phyloP scores from a whole-genome alignment of 148 eudicot species.

The Arctostaphylos glauca region DNA sequence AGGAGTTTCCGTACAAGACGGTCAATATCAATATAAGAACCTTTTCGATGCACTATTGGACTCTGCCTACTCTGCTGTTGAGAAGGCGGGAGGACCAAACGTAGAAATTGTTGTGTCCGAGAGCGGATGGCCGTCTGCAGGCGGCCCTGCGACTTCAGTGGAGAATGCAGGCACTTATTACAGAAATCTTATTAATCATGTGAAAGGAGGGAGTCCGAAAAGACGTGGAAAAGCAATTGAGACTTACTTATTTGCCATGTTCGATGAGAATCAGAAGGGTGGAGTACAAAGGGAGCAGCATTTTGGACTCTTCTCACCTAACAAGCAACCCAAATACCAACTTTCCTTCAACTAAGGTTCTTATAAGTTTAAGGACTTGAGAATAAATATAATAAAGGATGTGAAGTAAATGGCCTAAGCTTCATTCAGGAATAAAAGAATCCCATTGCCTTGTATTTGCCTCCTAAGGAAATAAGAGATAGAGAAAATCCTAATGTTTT shows the following conservation, averaged over 20 bases:
- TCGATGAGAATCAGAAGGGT: constrained; percentile 21
- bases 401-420: not conserved
- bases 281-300: constrained; percentile 20
- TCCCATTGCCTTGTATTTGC: not conserved
- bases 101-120: constrained; percentile 42
- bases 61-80: constrained; percentile 35
- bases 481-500: not conserved
- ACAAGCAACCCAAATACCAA: constrained; percentile 22
- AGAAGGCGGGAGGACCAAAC: constrained; percentile 25
- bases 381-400: not conserved
- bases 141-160: constrained; percentile 7
- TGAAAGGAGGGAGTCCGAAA: constrained; percentile 32
- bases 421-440: not conserved
- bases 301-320: constrained; percentile 21
- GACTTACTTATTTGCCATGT: constrained; percentile 39
- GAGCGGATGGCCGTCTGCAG: constrained; percentile 37
- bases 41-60: constrained; percentile 23
- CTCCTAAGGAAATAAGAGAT: not conserved
- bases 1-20: constrained; percentile 17
- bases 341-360: not conserved
- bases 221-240: constrained; percentile 29
- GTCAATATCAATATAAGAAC: constrained; percentile 25
- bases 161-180: constrained; percentile 34
- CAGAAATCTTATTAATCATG: constrained; percentile 33
- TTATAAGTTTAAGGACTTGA: not conserved